Percentiles rank a stretch among this genome's conserved stretches.
Conservation (phyloP, 148 eudicot species). For the Chenopodium album region DNA sequence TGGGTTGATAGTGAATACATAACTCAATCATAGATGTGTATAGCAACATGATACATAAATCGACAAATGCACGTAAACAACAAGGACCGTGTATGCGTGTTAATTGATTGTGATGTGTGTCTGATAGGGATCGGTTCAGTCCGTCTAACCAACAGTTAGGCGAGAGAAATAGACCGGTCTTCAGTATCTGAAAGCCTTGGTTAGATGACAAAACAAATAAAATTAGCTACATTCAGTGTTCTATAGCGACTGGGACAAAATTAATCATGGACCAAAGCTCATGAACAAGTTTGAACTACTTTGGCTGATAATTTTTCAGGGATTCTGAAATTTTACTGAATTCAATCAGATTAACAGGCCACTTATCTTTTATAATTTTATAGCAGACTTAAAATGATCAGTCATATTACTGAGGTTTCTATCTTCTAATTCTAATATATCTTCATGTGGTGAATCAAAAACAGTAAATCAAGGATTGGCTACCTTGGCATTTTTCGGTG, state of each 20-base stretch:
- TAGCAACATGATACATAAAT: background rate
- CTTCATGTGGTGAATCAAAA: slow-evolving; percentile 20
- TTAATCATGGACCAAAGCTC: background rate
- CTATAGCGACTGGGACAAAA: background rate
- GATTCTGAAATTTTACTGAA: background rate
- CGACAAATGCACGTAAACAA: slow-evolving; percentile 2
- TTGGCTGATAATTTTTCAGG: background rate
- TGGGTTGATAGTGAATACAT: slow-evolving; percentile 1
- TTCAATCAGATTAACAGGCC: background rate
- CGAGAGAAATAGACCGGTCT: background rate
- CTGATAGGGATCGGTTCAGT: background rate
- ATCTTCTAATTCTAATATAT: background rate
- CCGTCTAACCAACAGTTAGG: background rate
- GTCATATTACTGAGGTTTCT: background rate
- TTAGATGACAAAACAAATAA: background rate
- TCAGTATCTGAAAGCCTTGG: background rate
- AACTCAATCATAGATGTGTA: slow-evolving; percentile 13
- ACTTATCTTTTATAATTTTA: background rate
- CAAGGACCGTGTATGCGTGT: slow-evolving; percentile 11
- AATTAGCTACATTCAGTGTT: background rate
- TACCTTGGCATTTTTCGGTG: slow-evolving; percentile 88
- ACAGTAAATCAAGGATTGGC: slow-evolving; percentile 93
- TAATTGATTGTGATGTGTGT: slow-evolving; percentile 15
- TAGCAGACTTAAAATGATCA: background rate
- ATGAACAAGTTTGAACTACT: background rate